Base-by-base conservation (phyloP, 306 rosid species). In the Morella rubra region DNA sequence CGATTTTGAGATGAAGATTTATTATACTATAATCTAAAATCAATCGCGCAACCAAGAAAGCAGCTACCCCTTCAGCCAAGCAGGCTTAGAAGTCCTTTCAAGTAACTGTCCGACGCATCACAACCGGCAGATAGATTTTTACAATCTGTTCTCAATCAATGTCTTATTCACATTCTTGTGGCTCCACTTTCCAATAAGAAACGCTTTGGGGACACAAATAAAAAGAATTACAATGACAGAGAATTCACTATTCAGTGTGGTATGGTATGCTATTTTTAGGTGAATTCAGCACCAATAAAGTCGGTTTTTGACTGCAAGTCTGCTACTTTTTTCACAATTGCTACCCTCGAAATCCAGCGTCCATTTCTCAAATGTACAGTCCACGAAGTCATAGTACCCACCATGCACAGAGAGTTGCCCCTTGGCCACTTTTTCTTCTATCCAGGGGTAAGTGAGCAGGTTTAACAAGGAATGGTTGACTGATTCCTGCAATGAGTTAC, bases 341-440 rank as follows among this genome's bases (percentile, higher is more conserved):
- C 84, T 83, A 80, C 86, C 91, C 68, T 86, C 52, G 73, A 87
- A 91, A 83, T 95, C 97, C 58, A 95, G 81, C 75, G 97, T 88
- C 99, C 99, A 95, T 77, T 95, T 95, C 92, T 95, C 99, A 71
- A 95, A 95, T 69, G 99, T 83, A 85, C 99, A 92, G 51, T 95
- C 86, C 54, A 86, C 85, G 56, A 95, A 95, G 89, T 92, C 87
- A 69, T 95, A 95, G 84, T 95, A 95, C 53, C 97, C 96, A 67
- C 97, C 99, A 69, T 95, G 99, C 75, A 95, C 60, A 68, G 72
- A 80, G 32, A 92, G 92, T 81, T 85, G 72, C 59, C 86, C 96
- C 8, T 81, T 85, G 58, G 84, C 89, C 77, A 95, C 96, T 69
- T 89, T 95, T 83, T 91, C 91, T 85, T 89, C 91, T 64, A 95